These are phyloP conservation scores for Sporisorium exsertum DNA, from an alignment of 1,284 basidiomycete genomes.

Conservation along the genomic window DNA sequence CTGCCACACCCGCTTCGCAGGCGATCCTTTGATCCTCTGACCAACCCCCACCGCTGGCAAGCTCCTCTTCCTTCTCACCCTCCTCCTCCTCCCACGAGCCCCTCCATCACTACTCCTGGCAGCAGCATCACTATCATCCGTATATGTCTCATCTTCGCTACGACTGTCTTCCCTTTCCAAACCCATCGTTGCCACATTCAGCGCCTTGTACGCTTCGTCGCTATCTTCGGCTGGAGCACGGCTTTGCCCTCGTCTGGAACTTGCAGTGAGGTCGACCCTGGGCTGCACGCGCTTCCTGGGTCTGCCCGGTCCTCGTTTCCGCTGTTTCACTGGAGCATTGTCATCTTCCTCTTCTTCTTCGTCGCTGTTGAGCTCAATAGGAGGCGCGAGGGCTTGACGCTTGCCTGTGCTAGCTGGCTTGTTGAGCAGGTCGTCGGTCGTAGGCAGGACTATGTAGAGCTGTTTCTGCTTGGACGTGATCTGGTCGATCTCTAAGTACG, in stretches of 20 bases:
- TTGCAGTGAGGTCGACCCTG: background rate
- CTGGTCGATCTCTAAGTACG: background rate
- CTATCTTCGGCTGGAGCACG: background rate
- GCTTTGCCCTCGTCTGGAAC: background rate
- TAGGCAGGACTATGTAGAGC: background rate
- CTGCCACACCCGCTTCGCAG: background rate
- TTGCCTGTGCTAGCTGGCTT: background rate
- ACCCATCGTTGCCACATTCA: background rate
- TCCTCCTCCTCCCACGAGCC: background rate
- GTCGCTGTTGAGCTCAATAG: background rate
- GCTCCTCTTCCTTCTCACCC: background rate
- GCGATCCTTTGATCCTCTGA: background rate
- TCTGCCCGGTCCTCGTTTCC: background rate
- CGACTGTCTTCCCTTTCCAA: background rate
- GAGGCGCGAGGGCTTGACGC: background rate
- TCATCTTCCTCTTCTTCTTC: background rate
- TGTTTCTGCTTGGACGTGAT: background rate
- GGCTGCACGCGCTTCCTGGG: background rate
- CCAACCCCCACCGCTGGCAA: background rate
- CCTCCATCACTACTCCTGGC: background rate
- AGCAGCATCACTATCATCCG: background rate
- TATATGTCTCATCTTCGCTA: background rate
- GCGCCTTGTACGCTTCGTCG: background rate
- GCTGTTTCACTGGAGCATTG: background rate
- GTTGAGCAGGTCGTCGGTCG: background rate